A percentile compares a stretch with the other conserved stretches of the same genome.
These are phyloP conservation scores for Xylaria sp. DNA, from an alignment of 2,329 filamentous ascomycete genomes.

Conservation along the genomic window DNA sequence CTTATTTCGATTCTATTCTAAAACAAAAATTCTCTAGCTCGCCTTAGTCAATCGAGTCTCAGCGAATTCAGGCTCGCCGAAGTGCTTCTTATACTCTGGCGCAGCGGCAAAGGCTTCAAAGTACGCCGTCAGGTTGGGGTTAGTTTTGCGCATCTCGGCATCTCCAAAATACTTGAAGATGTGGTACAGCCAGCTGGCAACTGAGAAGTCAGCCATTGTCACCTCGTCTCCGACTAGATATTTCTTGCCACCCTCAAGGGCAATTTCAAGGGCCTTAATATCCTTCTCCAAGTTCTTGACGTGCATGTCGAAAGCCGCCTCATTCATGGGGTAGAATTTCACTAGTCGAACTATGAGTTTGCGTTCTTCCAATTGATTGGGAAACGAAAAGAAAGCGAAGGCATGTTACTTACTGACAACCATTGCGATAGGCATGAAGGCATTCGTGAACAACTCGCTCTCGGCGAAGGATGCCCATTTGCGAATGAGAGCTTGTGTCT, in stretches of 20 bases:
- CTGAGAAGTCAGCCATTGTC: constrained; percentile 47
- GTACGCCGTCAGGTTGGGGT: constrained; percentile 43
- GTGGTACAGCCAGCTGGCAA: constrained; percentile 38
- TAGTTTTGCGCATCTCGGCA: constrained; percentile 43
- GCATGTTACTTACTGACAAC: constrained; percentile 10
- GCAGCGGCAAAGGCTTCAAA: constrained; percentile 39
- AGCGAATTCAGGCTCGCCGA: constrained; percentile 42
- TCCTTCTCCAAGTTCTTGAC: constrained; percentile 37
- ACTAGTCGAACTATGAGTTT: constrained; percentile 14
- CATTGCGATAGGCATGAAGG: constrained; percentile 15
- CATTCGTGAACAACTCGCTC: constrained; percentile 36
- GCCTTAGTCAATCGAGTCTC: constrained; percentile 30
- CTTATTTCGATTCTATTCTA: too few species aligned
- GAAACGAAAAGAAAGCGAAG: background rate
- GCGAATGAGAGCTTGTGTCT: constrained; percentile 49
- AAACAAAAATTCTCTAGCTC: background rate
- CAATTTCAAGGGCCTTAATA: constrained; percentile 40
- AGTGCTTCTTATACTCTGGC: constrained; percentile 43
- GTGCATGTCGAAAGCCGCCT: constrained; percentile 32
- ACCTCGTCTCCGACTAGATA: constrained; percentile 46
- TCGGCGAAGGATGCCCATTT: constrained; percentile 54
- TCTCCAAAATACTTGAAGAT: constrained; percentile 41
- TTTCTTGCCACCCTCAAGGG: constrained; percentile 43
- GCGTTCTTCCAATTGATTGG: too few species aligned
- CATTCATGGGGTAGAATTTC: constrained; percentile 38